Evolutionary conservation across 495 filamentous ascomycete genomes (phyloP).

Genomic region (Venustampulla echinocandica): DNA sequence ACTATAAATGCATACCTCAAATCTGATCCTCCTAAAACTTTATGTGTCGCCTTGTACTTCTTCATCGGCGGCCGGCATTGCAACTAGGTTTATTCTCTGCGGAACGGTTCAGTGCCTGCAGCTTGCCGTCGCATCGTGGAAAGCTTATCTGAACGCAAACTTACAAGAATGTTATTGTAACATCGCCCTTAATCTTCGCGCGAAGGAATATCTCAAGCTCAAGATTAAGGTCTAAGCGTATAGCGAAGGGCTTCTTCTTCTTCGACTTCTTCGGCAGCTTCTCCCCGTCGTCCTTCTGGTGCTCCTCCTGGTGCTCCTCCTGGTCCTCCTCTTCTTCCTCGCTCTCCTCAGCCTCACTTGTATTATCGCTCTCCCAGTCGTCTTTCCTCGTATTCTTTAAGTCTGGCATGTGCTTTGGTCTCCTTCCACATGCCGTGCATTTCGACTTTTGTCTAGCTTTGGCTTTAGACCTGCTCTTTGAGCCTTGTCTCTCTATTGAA

Average conservation of each 20-base stretch:
- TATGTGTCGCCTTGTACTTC: too few relatives aligned
- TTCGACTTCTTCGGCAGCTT: slow-evolving; percentile 21
- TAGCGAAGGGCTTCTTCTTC: slow-evolving; percentile 53
- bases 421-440: neutral
- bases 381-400: slow-evolving; percentile 7
- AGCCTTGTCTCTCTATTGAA: neutral
- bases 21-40: too few relatives aligned
- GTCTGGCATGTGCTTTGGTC: slow-evolving; percentile 6
- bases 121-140: too few relatives aligned
- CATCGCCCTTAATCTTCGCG: slow-evolving; percentile 79
- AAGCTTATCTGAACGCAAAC: too few relatives aligned
- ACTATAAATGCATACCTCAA: too few relatives aligned
- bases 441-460: slow-evolving; percentile 4
- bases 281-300: slow-evolving; percentile 6
- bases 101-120: too few relatives aligned
- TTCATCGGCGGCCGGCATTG: too few relatives aligned
- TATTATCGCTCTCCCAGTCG: slow-evolving; percentile 13
- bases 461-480: neutral
- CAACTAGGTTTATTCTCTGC: too few relatives aligned
- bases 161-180: slow-evolving; percentile 69
- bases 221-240: slow-evolving; percentile 71
- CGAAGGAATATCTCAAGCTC: slow-evolving; percentile 78
- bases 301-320: slow-evolving; percentile 6
- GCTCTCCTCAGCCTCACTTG: slow-evolving; percentile 1
- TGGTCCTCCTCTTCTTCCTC: slow-evolving; percentile 8